phyloP scores from a whole-genome alignment of 2,329 filamentous ascomycete genomes.

The Colletotrichum sp. region DNA sequence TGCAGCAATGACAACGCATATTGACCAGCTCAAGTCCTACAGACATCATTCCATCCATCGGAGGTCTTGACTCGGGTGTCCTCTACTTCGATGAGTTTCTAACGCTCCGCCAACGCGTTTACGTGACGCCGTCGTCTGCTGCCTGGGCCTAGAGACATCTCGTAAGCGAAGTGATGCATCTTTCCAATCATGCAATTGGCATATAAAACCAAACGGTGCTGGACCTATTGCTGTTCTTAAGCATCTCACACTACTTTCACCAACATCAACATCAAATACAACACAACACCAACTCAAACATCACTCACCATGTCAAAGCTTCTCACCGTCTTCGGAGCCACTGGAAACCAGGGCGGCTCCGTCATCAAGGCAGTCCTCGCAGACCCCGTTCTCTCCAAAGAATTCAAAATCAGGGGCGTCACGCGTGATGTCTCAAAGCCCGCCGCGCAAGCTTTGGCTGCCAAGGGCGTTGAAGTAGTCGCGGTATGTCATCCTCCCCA shows the following conservation, averaged over 20 bases:
- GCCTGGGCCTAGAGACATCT: not conserved
- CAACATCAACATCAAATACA: not conserved
- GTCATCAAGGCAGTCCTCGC: constrained; percentile 49
- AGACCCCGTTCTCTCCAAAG: constrained; percentile 46
- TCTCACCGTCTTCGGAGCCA: constrained; percentile 50
- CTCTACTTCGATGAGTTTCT: not conserved
- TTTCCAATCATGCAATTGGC: not conserved
- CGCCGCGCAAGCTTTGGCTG: constrained; percentile 39
- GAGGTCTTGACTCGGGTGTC: not conserved
- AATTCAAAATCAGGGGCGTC: constrained; percentile 50
- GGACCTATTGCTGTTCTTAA: not conserved
- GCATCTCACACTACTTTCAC: accelerated
- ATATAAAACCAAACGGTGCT: not conserved
- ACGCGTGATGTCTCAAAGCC: constrained; percentile 49
- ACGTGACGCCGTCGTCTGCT: not conserved
- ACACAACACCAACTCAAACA: not conserved
- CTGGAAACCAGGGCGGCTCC: constrained; percentile 54
- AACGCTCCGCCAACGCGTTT: not conserved
- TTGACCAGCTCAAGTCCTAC: not conserved
- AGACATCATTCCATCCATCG: not conserved
- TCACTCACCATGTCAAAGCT: constrained; percentile 28
- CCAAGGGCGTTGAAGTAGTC: constrained; percentile 48
- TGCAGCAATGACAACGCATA: not conserved
- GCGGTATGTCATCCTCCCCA: constrained; percentile 26
- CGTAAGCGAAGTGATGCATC: not conserved